These are phyloP conservation scores for Termitomyces sp. DNA, from an alignment of 768 basidiomycete species.

Conservation along the genomic window DNA sequence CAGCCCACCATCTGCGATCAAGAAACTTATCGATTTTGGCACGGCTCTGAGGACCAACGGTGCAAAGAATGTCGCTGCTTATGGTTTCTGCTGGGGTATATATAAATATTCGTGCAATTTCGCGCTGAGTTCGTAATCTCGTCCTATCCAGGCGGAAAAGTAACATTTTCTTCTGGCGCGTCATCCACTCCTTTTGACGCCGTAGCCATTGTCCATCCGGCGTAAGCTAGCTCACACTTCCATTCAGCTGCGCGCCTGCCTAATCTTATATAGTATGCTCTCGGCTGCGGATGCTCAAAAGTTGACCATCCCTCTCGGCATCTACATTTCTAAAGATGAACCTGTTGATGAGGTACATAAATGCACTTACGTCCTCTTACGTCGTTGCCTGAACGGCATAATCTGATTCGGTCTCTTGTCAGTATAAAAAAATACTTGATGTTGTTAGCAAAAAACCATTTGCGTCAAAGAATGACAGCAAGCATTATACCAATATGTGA, in stretches of 20 bases:
- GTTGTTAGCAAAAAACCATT: conserved; percentile 48
- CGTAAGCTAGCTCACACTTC: conserved; percentile 35
- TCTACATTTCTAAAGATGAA: conserved; percentile 60
- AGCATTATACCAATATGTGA: conserved; percentile 46
- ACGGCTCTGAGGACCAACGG: conserved; percentile 38
- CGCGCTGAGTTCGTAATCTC: neutral
- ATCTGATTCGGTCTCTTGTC: neutral
- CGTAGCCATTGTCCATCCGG: conserved; percentile 53
- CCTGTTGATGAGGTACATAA: conserved; percentile 47
- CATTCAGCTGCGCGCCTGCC: neutral
- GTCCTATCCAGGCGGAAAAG: conserved; percentile 43
- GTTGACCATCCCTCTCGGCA: conserved; percentile 47
- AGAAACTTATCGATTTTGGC: conserved; percentile 40
- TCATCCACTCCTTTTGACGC: conserved; percentile 43
- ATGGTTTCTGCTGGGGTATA: conserved; percentile 58
- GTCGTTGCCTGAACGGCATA: neutral
- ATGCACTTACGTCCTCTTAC: neutral
- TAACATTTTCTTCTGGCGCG: conserved; percentile 36
- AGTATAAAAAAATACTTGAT: conserved; percentile 50
- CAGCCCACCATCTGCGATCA: conserved; percentile 33
- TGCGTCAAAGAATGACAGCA: conserved; percentile 44
- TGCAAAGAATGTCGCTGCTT: conserved; percentile 41
- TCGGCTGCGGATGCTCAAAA: conserved; percentile 46
- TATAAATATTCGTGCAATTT: neutral
- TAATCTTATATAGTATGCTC: conserved; percentile 40